Evolutionary conservation across 192 early-diverging fungal genomes (phyloP), one percentile per base, ranked within the genome.

Genomic region (Rhizophlyctis rosea): DNA sequence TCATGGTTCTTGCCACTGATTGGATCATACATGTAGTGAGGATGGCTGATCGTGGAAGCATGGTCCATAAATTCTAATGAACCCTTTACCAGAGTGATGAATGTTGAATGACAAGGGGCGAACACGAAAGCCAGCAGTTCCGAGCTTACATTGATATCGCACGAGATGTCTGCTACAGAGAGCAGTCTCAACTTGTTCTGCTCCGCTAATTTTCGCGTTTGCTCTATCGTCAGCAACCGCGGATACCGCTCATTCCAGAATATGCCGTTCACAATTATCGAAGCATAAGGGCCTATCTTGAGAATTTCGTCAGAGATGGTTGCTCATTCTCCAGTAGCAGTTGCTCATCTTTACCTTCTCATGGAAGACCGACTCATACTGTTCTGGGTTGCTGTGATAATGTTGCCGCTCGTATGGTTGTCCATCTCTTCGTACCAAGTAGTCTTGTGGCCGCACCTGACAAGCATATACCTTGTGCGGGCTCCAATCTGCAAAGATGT

Each of bases 31-130:
- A 93, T 92, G 72, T 86, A 98, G 74, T 89, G 95, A 1, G 94
- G 93, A 58, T 85, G 70, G 72, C 94, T 93, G 44, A 98, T 96
- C 23, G 89, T 87, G 2, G 91, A 92, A 5, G 88, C 80, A 51
- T 92, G 90, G 53, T 86, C 88, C 83, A 94, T 89, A 74, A 95
- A 97, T 73, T 98, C 96, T 47, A 98, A 83, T 29, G 92, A 89
- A 0, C 96, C 96, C 85, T 89, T 29, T 59, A 23, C 25, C 16
- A 34, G 4, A 54, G 0, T 16, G 28, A 69, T 50, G 33, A 3
- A 32, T 31, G 28, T 25, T 31, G 53, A 69, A 50, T 9, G 39
- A 25, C 18, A 54, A 21, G 14, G 27, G 18, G 14, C 27, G 21
- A 50, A 23, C 1, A 58, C 21, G 50, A 14, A 4, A 25, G 50